Evolutionary conservation across 2,329 filamentous ascomycete genomes (phyloP).

Genomic region (Pyrenophora tritici-repentis): DNA sequence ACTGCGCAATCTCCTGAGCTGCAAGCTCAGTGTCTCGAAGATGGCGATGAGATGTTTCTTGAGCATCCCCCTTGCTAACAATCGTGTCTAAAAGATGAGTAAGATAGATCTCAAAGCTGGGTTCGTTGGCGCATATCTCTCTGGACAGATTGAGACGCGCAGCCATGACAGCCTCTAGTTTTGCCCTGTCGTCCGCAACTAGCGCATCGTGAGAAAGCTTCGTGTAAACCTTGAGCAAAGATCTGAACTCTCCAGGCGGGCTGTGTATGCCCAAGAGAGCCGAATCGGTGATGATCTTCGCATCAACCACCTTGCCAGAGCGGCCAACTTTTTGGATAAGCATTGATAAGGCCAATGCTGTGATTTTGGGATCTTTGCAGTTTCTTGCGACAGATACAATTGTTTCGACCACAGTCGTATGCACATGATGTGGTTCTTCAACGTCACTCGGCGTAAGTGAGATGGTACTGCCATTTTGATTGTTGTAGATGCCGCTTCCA

Average conservation of each 20-base stretch:
- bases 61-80: conserved; percentile 86
- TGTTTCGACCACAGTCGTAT: conserved; percentile 89
- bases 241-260: conserved; percentile 80
- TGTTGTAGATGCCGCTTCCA: conserved; percentile 47
- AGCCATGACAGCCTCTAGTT: conserved; percentile 77
- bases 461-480: conserved; percentile 73
- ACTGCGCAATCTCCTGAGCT: conserved; percentile 82
- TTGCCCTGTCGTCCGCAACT: conserved; percentile 66
- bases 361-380: conserved; percentile 88
- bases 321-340: conserved; percentile 93
- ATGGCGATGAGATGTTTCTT: conserved; percentile 71
- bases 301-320: conserved; percentile 78
- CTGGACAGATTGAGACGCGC: conserved; percentile 80
- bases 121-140: conserved; percentile 69
- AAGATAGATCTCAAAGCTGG: conserved; percentile 81
- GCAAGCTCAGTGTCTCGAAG: conserved; percentile 81
- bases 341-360: conserved; percentile 90
- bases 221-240: conserved; percentile 81
- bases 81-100: conserved; percentile 83
- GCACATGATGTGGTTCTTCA: conserved; percentile 76
- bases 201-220: conserved; percentile 75
- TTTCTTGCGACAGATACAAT: conserved; percentile 87
- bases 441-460: conserved; percentile 76
- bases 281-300: conserved; percentile 81
- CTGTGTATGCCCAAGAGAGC: conserved; percentile 77